A percentile compares a stretch with the other conserved stretches of the same genome.
These are phyloP conservation scores for Tylopilus balloui DNA, from an alignment of 768 basidiomycete species.

Conservation along the genomic window DNA sequence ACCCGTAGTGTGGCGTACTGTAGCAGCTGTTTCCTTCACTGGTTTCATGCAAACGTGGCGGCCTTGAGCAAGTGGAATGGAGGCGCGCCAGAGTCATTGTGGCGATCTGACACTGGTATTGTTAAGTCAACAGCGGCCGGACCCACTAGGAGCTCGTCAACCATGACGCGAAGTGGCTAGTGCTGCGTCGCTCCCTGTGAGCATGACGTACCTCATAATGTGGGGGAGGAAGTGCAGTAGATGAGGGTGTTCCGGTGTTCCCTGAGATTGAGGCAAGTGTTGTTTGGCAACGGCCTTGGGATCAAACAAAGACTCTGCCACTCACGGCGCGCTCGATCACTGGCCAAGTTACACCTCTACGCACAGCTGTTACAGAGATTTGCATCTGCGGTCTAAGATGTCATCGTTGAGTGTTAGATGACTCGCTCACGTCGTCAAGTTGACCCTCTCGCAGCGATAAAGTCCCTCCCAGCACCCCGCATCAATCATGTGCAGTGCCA, in stretches of 20 bases:
- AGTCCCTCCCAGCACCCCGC: constrained; percentile 24
- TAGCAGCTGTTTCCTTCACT: not conserved
- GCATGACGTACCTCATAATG: not conserved
- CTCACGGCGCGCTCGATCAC: not conserved
- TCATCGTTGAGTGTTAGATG: constrained; percentile 29
- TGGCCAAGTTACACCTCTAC: not conserved
- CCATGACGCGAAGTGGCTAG: not conserved
- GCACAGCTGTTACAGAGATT: not conserved
- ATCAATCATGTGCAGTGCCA: constrained; percentile 23
- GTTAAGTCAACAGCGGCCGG: too few species aligned
- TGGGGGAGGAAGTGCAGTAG: not conserved
- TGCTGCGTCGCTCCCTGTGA: not conserved
- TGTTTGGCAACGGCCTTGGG: constrained; percentile 27
- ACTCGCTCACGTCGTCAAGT: constrained; percentile 6
- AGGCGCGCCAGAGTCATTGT: not conserved
- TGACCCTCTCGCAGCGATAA: constrained; percentile 25
- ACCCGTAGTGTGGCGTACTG: constrained; percentile 1
- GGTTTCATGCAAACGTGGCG: not conserved
- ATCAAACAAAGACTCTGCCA: constrained; percentile 23
- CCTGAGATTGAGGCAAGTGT: not conserved
- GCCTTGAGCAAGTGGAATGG: not conserved
- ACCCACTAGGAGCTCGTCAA: not conserved
- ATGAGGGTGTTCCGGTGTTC: not conserved
- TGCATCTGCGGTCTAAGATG: constrained; percentile 12
- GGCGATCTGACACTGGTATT: not conserved